Base-by-base conservation (phyloP, 805 yeast genomes). In the Lachancea cidri region DNA sequence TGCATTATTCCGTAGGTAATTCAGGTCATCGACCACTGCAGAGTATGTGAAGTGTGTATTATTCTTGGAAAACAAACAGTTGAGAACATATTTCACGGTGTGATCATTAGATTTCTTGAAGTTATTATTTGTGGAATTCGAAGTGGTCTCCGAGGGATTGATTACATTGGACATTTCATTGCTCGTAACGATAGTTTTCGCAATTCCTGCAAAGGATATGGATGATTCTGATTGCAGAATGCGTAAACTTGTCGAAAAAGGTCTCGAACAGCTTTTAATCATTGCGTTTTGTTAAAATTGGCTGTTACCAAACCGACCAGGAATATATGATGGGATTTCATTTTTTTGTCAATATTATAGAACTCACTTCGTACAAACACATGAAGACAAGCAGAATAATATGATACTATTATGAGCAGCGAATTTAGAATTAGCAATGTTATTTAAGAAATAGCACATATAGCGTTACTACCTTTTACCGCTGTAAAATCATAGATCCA, bases 1-100 rank as follows among this genome's bases (percentile, higher is more conserved):
- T 19, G 77, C 71, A 58, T 81, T 79, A 53, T 76, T 79, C 36
- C 68, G 66, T 50, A 76, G 64, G 55, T 71, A 79, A 47, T 80
- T 76, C 38, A 66, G 58, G 56, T 83, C 91, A 58, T 80, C 84
- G 29, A 74, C 75, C 14, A 79, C 83, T 3, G 84, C 81, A 13
- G 84, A 76, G 39, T 86, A 72, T 8, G 96, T 83, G 45, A 85
- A 67, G 53, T 81, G 79, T 2, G 95, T 84, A 69, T 89, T 89
- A 68, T 89, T 91, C 57, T 79, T 80, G 41, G 82, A 77, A 66
- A 88, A 89, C 22, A 71, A 67, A 44, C 87, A 86, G 64, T 85
- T 85, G 41, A 91, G 61, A 39, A 84, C 79, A 68, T 87, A 82
- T 55, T 79, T 78, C 19, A 83, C 81, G 17, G 62, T 65, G 50